Base-by-base conservation (phyloP, 2,329 filamentous ascomycete genomes). In the Zymoseptoria brevis region DNA sequence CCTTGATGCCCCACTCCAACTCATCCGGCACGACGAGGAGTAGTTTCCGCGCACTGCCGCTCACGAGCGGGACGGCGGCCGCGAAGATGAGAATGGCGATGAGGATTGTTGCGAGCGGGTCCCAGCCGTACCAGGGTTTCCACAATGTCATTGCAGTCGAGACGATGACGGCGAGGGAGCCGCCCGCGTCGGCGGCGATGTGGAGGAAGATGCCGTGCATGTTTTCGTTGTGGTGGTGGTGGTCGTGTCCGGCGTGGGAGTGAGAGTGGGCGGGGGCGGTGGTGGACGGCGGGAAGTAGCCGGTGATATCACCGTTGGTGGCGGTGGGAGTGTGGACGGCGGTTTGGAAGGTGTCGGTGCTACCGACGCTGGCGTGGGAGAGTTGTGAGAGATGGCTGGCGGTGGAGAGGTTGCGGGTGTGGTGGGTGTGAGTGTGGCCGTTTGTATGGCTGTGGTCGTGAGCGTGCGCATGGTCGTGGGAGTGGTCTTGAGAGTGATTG, bases 151-250 rank as follows among this genome's bases (percentile, higher is more conserved):
- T 79, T 0, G 90, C 78, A 0, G 94, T 99, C 7, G 91, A 96
- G 35, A 91, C 84, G 62, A 99, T 96, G 53, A 99, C 94, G 0
- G 94, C 94, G 1, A 92, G 88, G 57, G 92, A 96, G 24, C 94
- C 94, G 29, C 97, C 85, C 0, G 94, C 96, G 72, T 99, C 94
- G 5, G 94, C 94, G 26, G 97, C 81, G 55, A 99, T 89, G 70
- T 99, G 94, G 19, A 99, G 79, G 74, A 96, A 99, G 65, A 99
- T 97, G 11, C 94, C 94, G 67, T 94, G 84, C 92, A 99, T 96
- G 71, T 99, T 99, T 69, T 99, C 94, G 73, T 96, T 96, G 62
- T 90, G 88, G 66, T 85, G 19, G 66, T 85, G 19, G 50, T 66
- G 64, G 24, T 52, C 55, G 55, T 64, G 60, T 7, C 49, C 53